These are phyloP conservation scores for Huntiella decipiens DNA, from an alignment of 2,329 filamentous ascomycete species.

Conservation along the genomic window DNA sequence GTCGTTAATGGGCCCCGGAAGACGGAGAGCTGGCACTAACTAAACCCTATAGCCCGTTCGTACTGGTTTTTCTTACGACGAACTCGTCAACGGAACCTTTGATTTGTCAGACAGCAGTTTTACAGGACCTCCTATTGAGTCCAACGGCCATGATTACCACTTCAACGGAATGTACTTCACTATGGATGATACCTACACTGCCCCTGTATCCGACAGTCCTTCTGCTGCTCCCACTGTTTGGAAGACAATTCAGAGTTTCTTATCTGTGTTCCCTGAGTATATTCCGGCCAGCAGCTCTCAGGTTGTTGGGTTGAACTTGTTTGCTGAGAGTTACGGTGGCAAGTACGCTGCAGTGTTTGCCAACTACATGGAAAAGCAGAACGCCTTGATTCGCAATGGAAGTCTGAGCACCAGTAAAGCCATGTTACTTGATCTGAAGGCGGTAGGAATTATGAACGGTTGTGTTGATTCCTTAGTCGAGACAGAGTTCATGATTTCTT, in stretches of 20 bases:
- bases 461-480: slow-evolving; percentile 48
- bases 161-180: slow-evolving; percentile 9
- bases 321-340: slow-evolving; percentile 52
- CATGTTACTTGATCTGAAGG: slow-evolving; percentile 32
- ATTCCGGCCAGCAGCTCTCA: slow-evolving; percentile 29
- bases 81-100: slow-evolving; percentile 39
- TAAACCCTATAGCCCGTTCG: slow-evolving; percentile 33
- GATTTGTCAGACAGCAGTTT: slow-evolving; percentile 25
- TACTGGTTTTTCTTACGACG: slow-evolving; percentile 50
- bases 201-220: slow-evolving; percentile 36
- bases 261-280: slow-evolving; percentile 39
- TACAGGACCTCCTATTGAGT: slow-evolving; percentile 18
- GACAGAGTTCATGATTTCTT: slow-evolving; percentile 34
- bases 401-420: slow-evolving; percentile 22
- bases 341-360: slow-evolving; percentile 51
- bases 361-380: slow-evolving; percentile 40
- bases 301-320: slow-evolving; percentile 31
- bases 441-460: slow-evolving; percentile 53
- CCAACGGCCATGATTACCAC: slow-evolving; percentile 17
- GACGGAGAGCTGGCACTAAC: slow-evolving; percentile 19
- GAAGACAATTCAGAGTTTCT: slow-evolving; percentile 45
- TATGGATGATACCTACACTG: slow-evolving; percentile 1
- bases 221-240: slow-evolving; percentile 40
- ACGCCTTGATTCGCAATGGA: slow-evolving; percentile 23
- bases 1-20: slow-evolving; percentile 11